Evolutionary conservation across 139 green algal species (phyloP), one percentile per base, ranked within the genome.

Genomic region (Chlorella sp.): DNA sequence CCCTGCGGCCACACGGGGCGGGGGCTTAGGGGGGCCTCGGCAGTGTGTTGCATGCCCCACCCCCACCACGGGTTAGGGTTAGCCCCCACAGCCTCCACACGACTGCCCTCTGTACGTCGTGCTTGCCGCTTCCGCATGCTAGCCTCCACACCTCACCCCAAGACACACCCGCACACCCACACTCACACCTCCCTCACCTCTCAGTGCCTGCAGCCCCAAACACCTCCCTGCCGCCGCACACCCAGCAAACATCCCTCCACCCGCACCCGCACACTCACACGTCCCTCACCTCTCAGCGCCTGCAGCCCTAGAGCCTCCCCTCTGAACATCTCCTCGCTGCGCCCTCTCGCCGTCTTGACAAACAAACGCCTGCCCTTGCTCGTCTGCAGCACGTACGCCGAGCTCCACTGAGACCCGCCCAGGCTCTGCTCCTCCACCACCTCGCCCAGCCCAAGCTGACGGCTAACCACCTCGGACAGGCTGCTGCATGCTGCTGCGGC

Each of bases 161-260:
- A 55, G 42, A 55, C 42, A 55, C 10, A 55, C 17, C 55, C n/a
- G n/a, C n/a, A 42, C 26, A 24, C 26, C 2, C 67, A 73, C n/a
- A n/a, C 23, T 34, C n/a, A 36, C 31, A 30, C 4, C 1, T 26
- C 5, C 33, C 80, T 49, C 70, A 93, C 88, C 88, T 50, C 89
- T 83, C 86, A 98, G 89, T n/a, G 93, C 93, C 29, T 89, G 73
- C 33, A 98, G 82, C 10, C 92, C 91, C 36, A 91, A 67, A 0
- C 85, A 86, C 76, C 97, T 93, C 2, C 91, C 92, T 22, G 22
- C 17, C 55, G 20, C 20, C 55, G 4, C 20, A 6, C 55, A 30
- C 61, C 23, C 61, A 67, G 2, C 61, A 34, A 5, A 67, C 61
- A 34, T 67, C 3, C n/a, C n/a, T n/a, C n/a, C n/a, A n/a, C n/a